A percentile compares a stretch with the other conserved stretches of the same genome.
Evolutionary conservation across 345 rosid genomes (phyloP).

Genomic region (Raphanus sativus): DNA sequence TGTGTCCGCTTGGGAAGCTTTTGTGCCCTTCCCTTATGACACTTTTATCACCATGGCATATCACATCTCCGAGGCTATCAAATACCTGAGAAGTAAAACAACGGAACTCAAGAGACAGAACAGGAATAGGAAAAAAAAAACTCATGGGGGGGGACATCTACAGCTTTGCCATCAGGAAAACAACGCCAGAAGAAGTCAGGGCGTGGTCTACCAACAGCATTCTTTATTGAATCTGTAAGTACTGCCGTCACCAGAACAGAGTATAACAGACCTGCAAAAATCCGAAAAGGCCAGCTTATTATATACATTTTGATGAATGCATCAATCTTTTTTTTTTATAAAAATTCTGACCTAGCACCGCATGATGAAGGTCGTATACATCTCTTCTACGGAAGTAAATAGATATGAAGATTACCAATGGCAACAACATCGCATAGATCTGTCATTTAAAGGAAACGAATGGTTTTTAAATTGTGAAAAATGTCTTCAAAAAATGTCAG

Average conservation of each 20-base stretch:
- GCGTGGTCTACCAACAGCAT: slow-evolving; percentile 84
- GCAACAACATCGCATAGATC: slow-evolving; percentile 65
- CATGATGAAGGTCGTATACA: slow-evolving; percentile 91
- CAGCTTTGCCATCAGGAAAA: slow-evolving; percentile 91
- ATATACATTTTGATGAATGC: not conserved
- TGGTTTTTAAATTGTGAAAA: not conserved
- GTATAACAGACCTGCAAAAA: slow-evolving; percentile 67
- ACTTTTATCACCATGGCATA: slow-evolving; percentile 67
- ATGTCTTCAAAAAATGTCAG: not conserved
- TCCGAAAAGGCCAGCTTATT: not conserved
- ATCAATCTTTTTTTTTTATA: not conserved
- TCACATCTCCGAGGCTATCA: slow-evolving; percentile 66
- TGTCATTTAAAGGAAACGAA: slow-evolving; percentile 32
- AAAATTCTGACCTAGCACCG: slow-evolving; percentile 57
- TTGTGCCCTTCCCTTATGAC: slow-evolving; percentile 83
- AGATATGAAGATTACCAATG: slow-evolving; percentile 54
- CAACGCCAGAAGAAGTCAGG: slow-evolving; percentile 98
- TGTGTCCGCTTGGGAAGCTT: slow-evolving; percentile 92
- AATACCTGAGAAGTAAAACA: slow-evolving; percentile 48
- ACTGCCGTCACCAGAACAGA: slow-evolving; percentile 68
- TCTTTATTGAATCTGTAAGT: slow-evolving; percentile 73
- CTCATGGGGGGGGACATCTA: slow-evolving; percentile 36
- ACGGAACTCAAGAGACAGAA: slow-evolving; percentile 15
- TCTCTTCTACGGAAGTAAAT: slow-evolving; percentile 66
- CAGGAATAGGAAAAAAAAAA: not conserved